phyloP scores from a whole-genome alignment of 257 asterid genomes.

The Solanum infundibuliforme region DNA sequence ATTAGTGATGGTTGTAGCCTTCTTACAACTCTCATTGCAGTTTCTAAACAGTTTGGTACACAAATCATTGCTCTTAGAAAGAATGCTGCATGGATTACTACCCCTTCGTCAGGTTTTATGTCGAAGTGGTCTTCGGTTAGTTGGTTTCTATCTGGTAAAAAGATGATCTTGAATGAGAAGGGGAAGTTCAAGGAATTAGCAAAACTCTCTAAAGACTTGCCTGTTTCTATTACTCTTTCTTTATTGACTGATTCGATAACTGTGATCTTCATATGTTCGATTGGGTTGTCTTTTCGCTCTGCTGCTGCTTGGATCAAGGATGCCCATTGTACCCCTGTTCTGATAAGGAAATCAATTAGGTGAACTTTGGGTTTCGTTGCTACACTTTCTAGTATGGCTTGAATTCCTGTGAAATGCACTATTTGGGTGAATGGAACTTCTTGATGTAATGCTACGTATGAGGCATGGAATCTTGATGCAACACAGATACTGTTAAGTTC shows the following conservation, averaged over 20 bases:
- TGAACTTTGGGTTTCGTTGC: slow-evolving; percentile 16
- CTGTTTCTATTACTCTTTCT: not conserved
- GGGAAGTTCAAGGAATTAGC: slow-evolving; percentile 17
- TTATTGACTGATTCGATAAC: slow-evolving; percentile 8
- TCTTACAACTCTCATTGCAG: slow-evolving; percentile 4
- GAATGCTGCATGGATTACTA: slow-evolving; percentile 4
- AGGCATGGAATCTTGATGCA: not conserved
- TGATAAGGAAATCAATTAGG: slow-evolving; percentile 16
- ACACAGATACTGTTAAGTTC: not conserved
- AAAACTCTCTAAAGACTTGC: slow-evolving; percentile 9
- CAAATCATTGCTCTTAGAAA: slow-evolving; percentile 3
- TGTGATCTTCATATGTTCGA: slow-evolving; percentile 12
- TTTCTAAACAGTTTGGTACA: slow-evolving; percentile 8
- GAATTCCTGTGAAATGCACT: slow-evolving; percentile 19
- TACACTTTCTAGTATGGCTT: slow-evolving; percentile 17
- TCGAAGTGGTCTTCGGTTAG: slow-evolving; percentile 4
- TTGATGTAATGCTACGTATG: slow-evolving; percentile 6
- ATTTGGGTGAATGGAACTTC: slow-evolving; percentile 21
- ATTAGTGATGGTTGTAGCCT: slow-evolving; percentile 15
- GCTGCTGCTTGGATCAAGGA: slow-evolving; percentile 27
- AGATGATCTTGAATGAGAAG: slow-evolving; percentile 11
- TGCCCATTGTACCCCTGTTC: slow-evolving; percentile 24
- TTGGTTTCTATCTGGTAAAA: slow-evolving; percentile 11
- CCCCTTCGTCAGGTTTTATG: slow-evolving; percentile 8
- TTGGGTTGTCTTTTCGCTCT: not conserved